A percentile compares a stretch with the other conserved stretches of the same genome.
phyloP scores from a whole-genome alignment of 139 green algal genomes.

The Chlamydomonas sphaeroides region DNA sequence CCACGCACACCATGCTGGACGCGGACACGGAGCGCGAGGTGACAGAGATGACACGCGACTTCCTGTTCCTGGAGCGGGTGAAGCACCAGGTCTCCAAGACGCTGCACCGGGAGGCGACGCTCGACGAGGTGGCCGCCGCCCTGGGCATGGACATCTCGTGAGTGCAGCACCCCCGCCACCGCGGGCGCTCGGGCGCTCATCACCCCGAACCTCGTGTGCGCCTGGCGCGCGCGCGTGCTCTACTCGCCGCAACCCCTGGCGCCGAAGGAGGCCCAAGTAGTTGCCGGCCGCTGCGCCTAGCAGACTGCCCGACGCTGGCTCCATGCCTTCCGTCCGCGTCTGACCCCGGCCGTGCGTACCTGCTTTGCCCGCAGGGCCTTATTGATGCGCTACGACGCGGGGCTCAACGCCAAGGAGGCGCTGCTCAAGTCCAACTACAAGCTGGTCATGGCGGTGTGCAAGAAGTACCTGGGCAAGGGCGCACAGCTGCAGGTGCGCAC shows the following conservation, averaged over 20 bases:
- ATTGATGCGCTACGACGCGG: conserved; percentile 47
- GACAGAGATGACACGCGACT: conserved; percentile 75
- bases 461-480: conserved; percentile 78
- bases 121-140: conserved; percentile 68
- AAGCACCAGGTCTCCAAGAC: conserved; percentile 43
- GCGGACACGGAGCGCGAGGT: conserved; percentile 83
- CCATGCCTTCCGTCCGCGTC: not conserved
- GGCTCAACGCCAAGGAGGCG: conserved; percentile 72
- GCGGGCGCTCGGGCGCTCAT: too few species aligned
- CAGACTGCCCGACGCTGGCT: too few species aligned
- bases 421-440: conserved; percentile 95
- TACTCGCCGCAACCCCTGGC: too few species aligned
- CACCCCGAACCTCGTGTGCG: too few species aligned
- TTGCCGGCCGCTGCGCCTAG: too few species aligned
- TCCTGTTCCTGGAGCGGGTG: conserved; percentile 70
- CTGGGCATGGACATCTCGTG: conserved; percentile 43
- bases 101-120: conserved; percentile 59
- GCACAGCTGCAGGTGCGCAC: conserved; percentile 40
- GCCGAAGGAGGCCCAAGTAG: too few species aligned
- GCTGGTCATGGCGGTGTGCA: conserved; percentile 92
- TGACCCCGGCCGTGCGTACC: too few species aligned
- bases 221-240: too few species aligned
- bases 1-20: conserved; percentile 44
- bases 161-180: too few species aligned
- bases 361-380: conserved; percentile 12